Base-by-base conservation (phyloP, 371 early-diverging fungal genomes). In the Mortierella sp. region DNA sequence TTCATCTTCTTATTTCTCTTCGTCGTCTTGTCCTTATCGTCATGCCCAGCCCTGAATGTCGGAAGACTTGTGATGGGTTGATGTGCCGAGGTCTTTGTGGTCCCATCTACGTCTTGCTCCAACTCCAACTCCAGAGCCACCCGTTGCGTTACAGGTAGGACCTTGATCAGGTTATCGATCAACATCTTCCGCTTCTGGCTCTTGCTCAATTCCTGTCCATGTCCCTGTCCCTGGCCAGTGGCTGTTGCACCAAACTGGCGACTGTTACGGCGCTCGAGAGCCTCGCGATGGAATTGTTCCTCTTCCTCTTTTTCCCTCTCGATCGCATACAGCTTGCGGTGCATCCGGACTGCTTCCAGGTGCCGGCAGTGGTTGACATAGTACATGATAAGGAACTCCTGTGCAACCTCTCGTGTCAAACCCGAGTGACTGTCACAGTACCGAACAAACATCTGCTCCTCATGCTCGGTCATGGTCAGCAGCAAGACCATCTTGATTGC, bases 271-370 rank as follows among this genome's bases (percentile, higher is more conserved):
- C 62, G 62, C 37, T 72, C 66, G 19, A 60, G 31, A 15, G 72
- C 65, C 11, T 55, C 72, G 4, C 54, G 72, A 53, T 72, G 72
- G 39, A 72, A 56, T 48, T 63, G 37, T 28, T 50, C 64, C 11
- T 50, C 48, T 5, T 60, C 66, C 21, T 70, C 76, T 30, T 64
- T 51, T 17, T 61, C 70, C 4, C 43, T 49, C 50, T 76, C 78
- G 26, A 53, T 39, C 7, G 26, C 46, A 31, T 69, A 46, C 8
- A 70, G 42, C 37, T 60, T 55, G 27, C 58, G 70, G 30, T 76
- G 78, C 62, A 76, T 52, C n/a, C 70, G 70, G 26, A 76, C 69
- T n/a, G 78, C 78, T 30, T 76, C 78, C 58, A 70, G 43, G 24
- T 57, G 65, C 12, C 78, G 60, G 4, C 70, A 64, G 37, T 70